Evolutionary conservation across 2,329 filamentous ascomycete genomes (phyloP).

Genomic region (Sporothrix mexicana): DNA sequence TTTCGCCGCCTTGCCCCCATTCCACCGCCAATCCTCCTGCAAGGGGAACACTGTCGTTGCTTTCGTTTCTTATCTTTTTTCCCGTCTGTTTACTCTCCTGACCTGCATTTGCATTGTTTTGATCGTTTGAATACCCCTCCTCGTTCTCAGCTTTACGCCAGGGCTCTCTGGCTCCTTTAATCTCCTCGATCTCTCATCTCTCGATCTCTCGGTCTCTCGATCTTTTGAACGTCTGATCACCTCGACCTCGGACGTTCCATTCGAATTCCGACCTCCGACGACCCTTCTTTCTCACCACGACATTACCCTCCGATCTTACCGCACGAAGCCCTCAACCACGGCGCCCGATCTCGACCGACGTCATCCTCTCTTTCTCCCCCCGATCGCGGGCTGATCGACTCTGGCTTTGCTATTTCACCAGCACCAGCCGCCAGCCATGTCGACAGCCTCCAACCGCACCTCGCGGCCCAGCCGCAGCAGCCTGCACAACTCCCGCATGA

Average conservation of each 20-base stretch:
- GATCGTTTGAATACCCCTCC: slow-evolving; percentile 14
- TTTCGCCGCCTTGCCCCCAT: slow-evolving; percentile 23
- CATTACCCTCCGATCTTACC: not conserved
- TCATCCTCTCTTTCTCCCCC: not conserved
- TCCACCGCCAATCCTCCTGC: slow-evolving; percentile 9
- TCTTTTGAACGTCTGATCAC: not conserved
- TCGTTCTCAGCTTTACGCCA: not conserved
- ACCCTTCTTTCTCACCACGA: not conserved
- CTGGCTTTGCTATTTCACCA: slow-evolving; percentile 17
- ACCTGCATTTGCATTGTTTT: slow-evolving; percentile 3
- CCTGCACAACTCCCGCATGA: slow-evolving; percentile 51
- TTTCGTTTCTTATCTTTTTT: slow-evolving; percentile 7
- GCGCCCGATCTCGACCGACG: not conserved
- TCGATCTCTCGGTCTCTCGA: not conserved
- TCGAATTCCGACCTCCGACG: slow-evolving; percentile 4
- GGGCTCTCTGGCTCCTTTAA: not conserved
- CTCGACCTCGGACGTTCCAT: slow-evolving; percentile 4
- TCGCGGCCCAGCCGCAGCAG: slow-evolving; percentile 54
- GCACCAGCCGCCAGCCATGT: slow-evolving; percentile 49
- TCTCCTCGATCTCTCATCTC: not conserved
- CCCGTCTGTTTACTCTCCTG: not conserved
- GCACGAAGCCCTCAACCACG: not conserved
- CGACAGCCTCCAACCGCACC: slow-evolving; percentile 57
- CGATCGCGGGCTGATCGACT: slow-evolving; percentile 28
- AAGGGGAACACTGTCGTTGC: not conserved